Conservation (phyloP, 257 asterid genomes). For the Leonotis leonurus region DNA sequence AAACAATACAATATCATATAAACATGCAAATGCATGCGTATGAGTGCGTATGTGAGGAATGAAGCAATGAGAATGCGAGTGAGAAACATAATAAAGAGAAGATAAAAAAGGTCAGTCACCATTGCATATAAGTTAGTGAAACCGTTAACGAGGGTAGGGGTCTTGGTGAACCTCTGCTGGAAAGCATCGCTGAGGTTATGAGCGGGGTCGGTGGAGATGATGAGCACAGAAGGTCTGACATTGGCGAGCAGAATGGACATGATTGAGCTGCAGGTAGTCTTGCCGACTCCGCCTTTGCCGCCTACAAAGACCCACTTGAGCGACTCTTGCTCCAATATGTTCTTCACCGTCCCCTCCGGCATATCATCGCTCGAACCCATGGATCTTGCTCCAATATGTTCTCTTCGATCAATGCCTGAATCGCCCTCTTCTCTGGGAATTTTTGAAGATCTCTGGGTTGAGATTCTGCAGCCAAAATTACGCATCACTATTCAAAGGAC, state of each 20-base stretch:
- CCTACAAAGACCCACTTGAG: constrained; percentile 93
- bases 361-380: constrained; percentile 57
- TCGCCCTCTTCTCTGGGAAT: constrained; percentile 12
- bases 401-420: constrained; percentile 12
- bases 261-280: constrained; percentile 86
- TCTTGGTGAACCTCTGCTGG: constrained; percentile 75
- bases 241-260: constrained; percentile 52
- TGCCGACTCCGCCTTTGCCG: constrained; percentile 90
- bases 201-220: constrained; percentile 22
- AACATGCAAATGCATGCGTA: background rate
- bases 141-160: constrained; percentile 78
- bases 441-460: constrained; percentile 10
- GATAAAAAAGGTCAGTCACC: constrained; percentile 34
- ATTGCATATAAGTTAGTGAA: constrained; percentile 80
- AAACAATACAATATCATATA: background rate
- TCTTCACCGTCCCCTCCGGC: constrained; percentile 62
- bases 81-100: background rate
- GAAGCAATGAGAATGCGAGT: background rate
- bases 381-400: background rate
- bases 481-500: too few relatives aligned
- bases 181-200: constrained; percentile 21
- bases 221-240: constrained; percentile 72
- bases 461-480: too few relatives aligned
- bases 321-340: constrained; percentile 59
- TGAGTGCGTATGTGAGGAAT: background rate